Conservation (phyloP, 2,329 filamentous ascomycete genomes). For the Sporothrix sp. region DNA sequence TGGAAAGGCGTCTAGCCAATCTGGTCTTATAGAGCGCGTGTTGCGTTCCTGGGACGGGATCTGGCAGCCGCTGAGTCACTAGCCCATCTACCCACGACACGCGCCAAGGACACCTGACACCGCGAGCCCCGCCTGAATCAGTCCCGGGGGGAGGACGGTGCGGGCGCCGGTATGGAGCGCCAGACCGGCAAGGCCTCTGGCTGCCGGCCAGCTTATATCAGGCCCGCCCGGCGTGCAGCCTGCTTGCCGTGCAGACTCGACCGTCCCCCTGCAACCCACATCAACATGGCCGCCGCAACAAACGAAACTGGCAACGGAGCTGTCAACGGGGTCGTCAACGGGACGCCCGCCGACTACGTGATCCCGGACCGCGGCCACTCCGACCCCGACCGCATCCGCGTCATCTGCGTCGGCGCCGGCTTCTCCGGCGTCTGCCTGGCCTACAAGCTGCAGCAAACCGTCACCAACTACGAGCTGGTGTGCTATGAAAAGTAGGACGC, state of each 20-base stretch:
- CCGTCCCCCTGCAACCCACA: background rate
- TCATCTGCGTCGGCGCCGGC: conserved; percentile 24
- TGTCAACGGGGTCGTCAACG: background rate
- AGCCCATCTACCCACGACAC: background rate
- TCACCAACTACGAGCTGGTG: conserved; percentile 38
- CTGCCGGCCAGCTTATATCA: background rate
- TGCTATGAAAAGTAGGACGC: conserved; percentile 40
- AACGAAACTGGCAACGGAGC: background rate
- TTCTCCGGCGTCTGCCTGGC: conserved; percentile 8
- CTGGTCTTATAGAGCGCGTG: conserved; percentile 1
- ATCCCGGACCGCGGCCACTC: background rate
- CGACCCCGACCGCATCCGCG: conserved; percentile 6
- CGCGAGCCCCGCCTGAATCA: background rate
- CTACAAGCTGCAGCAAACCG: conserved; percentile 10
- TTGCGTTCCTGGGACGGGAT: no score
- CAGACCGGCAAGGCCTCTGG: background rate
- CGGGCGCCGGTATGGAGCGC: background rate
- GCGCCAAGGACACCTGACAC: background rate
- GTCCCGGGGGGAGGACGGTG: background rate
- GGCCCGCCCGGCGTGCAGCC: background rate
- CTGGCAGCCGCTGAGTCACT: background rate
- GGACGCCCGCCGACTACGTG: background rate
- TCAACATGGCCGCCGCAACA: background rate
- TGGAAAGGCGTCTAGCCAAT: background rate
- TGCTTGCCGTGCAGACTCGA: background rate